Conservation (phyloP, 2,329 filamentous ascomycete genomes). For the Nemania diffusa region DNA sequence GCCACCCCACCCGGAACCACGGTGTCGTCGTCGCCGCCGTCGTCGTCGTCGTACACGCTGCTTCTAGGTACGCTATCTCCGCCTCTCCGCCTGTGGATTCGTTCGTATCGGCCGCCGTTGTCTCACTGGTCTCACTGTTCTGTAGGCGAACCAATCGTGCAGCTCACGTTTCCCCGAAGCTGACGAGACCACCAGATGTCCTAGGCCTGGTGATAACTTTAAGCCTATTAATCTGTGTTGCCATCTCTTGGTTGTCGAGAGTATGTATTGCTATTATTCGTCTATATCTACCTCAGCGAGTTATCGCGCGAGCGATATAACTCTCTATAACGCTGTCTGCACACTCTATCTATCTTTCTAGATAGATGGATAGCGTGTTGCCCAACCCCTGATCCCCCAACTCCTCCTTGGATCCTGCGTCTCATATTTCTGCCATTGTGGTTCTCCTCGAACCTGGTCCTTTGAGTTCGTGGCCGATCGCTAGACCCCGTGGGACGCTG, state of each 20-base stretch:
- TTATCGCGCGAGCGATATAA: constrained; percentile 1
- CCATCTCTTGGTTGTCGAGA: constrained; percentile 5
- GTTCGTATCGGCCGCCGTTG: not conserved
- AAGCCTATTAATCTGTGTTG: constrained; percentile 4
- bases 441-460: constrained; percentile 22
- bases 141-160: constrained; percentile 28
- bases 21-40: not conserved
- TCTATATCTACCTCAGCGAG: not conserved
- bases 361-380: constrained; percentile 1
- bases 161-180: constrained; percentile 15
- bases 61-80: not conserved
- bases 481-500: constrained; percentile 16
- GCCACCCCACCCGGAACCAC: constrained; percentile 3
- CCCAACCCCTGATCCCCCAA: constrained; percentile 29
- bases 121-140: constrained; percentile 5
- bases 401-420: constrained; percentile 14
- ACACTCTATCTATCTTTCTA: too few species aligned
- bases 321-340: not conserved
- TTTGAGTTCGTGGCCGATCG: constrained; percentile 22
- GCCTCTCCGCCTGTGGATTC: not conserved
- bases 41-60: not conserved
- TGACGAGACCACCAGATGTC: constrained; percentile 17
- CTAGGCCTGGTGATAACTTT: not conserved
- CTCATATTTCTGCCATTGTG: constrained; percentile 23
- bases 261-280: constrained; percentile 25